Conservation (phyloP, 257 asterid species). For the Solanum sejunctum region DNA sequence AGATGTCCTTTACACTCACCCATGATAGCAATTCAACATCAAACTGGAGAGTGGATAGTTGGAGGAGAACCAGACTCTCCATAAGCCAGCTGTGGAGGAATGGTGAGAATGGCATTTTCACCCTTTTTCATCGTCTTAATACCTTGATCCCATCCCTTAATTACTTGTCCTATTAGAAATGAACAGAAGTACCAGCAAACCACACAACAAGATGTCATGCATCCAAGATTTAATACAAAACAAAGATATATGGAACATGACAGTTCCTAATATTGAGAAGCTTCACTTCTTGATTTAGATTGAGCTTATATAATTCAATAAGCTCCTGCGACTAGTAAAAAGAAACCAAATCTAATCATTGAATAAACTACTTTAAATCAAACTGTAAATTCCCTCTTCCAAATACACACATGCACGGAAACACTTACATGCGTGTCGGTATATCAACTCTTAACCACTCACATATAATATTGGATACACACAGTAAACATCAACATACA, state of each 20-base stretch:
- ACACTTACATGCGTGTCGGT: background rate
- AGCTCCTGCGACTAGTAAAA: background rate
- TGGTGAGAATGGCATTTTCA: constrained; percentile 55
- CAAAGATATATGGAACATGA: background rate
- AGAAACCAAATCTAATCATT: background rate
- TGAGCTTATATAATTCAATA: background rate
- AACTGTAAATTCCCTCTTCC: background rate
- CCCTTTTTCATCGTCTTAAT: constrained; percentile 73
- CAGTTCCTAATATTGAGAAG: background rate
- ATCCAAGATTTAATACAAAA: background rate
- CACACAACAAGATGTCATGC: background rate
- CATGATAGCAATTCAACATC: constrained; percentile 64
- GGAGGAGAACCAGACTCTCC: constrained; percentile 75
- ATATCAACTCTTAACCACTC: background rate
- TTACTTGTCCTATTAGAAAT: constrained; percentile 51
- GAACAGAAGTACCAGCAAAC: background rate
- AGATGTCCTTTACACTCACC: constrained; percentile 65
- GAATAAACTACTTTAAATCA: background rate
- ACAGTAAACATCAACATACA: background rate
- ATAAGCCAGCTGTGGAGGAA: constrained; percentile 58
- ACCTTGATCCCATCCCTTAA: constrained; percentile 66
- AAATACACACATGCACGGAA: background rate
- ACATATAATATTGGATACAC: background rate
- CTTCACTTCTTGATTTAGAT: background rate
- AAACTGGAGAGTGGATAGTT: constrained; percentile 50